Conservation (phyloP, 768 basidiomycete genomes). For the Trametes sanguinea region DNA sequence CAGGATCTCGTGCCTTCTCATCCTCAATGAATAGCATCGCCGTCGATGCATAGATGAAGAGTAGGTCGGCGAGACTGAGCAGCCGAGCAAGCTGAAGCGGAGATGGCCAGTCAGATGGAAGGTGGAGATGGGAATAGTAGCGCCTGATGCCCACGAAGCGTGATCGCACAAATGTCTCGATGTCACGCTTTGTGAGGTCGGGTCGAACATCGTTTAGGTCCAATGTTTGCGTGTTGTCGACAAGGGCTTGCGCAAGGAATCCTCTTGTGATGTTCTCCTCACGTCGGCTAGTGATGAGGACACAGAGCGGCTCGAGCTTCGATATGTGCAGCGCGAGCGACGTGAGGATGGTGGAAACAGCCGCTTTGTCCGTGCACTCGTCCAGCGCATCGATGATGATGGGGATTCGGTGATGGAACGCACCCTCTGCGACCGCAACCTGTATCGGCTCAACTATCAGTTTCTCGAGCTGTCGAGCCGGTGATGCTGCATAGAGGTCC, state of each 20-base stretch:
- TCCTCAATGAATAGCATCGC: slow-evolving; percentile 22
- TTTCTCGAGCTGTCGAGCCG: slow-evolving; percentile 8
- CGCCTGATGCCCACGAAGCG: neutral
- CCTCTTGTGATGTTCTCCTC: slow-evolving; percentile 3
- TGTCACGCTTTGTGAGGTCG: slow-evolving; percentile 1
- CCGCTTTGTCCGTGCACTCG: slow-evolving; percentile 17
- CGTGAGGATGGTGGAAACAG: slow-evolving; percentile 10
- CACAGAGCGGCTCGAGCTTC: slow-evolving; percentile 5
- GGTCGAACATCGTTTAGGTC: neutral
- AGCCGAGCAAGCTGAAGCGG: neutral
- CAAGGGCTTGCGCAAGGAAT: neutral
- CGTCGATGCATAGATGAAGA: slow-evolving; percentile 29
- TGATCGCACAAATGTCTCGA: neutral
- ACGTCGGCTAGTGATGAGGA: slow-evolving; percentile 22
- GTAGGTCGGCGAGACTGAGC: neutral
- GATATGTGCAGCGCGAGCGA: neutral
- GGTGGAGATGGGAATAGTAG: neutral
- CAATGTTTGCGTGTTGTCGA: neutral
- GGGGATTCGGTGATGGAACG: neutral
- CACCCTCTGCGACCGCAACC: neutral
- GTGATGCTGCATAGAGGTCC: neutral
- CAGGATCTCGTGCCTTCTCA: neutral
- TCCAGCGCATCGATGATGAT: slow-evolving; percentile 25
- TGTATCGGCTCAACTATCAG: slow-evolving; percentile 17
- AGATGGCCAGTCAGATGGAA: slow-evolving; percentile 1